Evolutionary conservation across 2,329 filamentous ascomycete genomes (phyloP), one percentile per base, ranked within the genome.

Genomic region (Fusarium haematococcum): DNA sequence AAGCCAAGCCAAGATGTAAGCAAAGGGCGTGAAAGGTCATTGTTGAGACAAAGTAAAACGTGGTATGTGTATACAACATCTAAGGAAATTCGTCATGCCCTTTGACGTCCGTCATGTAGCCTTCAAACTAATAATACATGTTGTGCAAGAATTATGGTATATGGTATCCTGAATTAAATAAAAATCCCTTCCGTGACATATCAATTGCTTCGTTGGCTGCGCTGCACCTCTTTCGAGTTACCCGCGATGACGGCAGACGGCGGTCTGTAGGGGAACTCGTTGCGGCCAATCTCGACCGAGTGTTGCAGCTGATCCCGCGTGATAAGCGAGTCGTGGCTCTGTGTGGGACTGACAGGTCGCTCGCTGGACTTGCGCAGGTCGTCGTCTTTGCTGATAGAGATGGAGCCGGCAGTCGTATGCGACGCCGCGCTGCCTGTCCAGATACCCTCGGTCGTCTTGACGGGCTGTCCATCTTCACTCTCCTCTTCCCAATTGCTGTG

Each of bases 281-380:
- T 39, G 2, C 69, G 50, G 0, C 64, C 13, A 2, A 72, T 67
- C 16, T 78, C 76, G 48, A 75, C 70, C 2, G 76, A 75, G 2
- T 58, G 65, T 3, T 74, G 57, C 5, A 71, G 37, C 6, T 73
- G 75, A 27, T 79, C 77, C 9, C 77, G 58, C 3, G 74, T 75
- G 5, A 80, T 78, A 10, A 80, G 74, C 35, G 72, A 77, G 65
- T 80, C 78, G 41, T 80, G 77, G 60, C 78, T 80, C 65, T 78
- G 77, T 27, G 78, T 78, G 4, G 78, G 77, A 45, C 78, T 80
- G 2, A 75, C 50, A 11, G 68, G 68, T 1, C 77, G 23, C 6
- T 76, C 74, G 2, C 13, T 59, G 1, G 73, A 73, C 56, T 77
- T 78, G 32, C 41, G 54, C 20, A 27, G 23, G n/a, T 65, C 67